Evolutionary conservation across 1,284 basidiomycete genomes (phyloP).

Genomic region (Fistulina hepatica): DNA sequence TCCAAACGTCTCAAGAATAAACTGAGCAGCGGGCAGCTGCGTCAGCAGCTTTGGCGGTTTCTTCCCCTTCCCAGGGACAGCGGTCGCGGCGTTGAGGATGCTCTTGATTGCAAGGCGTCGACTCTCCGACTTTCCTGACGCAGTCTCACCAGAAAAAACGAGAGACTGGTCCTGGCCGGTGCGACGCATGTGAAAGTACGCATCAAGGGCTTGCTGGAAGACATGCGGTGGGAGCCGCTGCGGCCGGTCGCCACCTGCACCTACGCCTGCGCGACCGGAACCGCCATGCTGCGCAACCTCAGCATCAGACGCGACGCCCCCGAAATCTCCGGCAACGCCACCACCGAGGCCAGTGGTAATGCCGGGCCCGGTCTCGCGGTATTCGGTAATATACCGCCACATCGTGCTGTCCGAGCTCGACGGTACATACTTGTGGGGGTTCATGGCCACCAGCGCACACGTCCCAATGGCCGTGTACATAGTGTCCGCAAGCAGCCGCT

Average conservation of each 20-base stretch:
- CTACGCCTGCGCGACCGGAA: no score
- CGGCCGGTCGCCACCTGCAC: constrained; percentile 42
- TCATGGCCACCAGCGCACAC: constrained; percentile 68
- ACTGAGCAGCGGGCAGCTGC: constrained; percentile 89
- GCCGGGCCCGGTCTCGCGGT: constrained; percentile 56
- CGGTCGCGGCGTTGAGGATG: constrained; percentile 79
- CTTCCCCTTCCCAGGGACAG: constrained; percentile 85
- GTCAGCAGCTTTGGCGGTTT: constrained; percentile 81
- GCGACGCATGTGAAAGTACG: constrained; percentile 94
- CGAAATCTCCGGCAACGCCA: no score
- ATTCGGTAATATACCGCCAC: constrained; percentile 74
- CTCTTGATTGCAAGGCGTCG: constrained; percentile 85
- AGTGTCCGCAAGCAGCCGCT: constrained; percentile 75
- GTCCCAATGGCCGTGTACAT: constrained; percentile 75
- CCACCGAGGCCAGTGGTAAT: no score
- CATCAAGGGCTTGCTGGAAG: constrained; percentile 81
- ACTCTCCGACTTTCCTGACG: constrained; percentile 90
- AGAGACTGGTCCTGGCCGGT: constrained; percentile 91
- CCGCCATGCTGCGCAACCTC: no score
- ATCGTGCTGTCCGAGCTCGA: constrained; percentile 74
- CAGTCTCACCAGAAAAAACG: constrained; percentile 83
- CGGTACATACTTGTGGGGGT: constrained; percentile 80
- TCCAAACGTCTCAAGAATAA: constrained; percentile 89
- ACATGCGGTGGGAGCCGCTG: constrained; percentile 64
- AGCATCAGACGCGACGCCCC: no score